Percentiles rank a stretch among this genome's conserved stretches.
Conservation (phyloP, 2,329 filamentous ascomycete species). For the Fusarium siculi region DNA sequence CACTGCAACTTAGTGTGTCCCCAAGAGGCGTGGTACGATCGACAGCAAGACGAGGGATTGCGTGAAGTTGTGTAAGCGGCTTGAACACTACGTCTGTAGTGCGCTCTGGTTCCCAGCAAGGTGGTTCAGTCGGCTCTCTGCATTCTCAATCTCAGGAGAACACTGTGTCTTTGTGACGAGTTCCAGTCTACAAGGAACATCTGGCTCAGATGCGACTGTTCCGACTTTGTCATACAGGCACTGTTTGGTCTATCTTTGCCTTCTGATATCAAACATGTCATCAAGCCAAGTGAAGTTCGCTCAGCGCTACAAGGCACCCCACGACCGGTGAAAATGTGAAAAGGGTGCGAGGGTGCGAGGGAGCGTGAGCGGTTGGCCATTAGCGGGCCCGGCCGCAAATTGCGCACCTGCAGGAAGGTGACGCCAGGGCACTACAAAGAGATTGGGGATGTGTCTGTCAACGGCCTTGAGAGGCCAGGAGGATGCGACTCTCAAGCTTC, state of each 20-base stretch:
- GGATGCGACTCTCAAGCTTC: conserved; percentile 3
- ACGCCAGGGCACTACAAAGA: conserved; percentile 29
- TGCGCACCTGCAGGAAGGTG: conserved; percentile 31
- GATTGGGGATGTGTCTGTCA: conserved; percentile 20
- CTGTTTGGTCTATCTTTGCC: not conserved
- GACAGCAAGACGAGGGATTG: conserved; percentile 28
- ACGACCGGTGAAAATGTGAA: conserved; percentile 16
- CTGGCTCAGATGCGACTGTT: not conserved
- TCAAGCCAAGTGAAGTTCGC: conserved; percentile 17
- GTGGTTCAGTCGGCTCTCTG: conserved; percentile 29
- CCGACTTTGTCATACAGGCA: not conserved
- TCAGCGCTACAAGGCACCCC: conserved; percentile 26
- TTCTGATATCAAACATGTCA: conserved; percentile 10
- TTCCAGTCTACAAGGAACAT: not conserved
- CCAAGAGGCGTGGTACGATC: conserved; percentile 35
- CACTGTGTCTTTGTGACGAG: conserved; percentile 11
- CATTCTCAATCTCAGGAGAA: conserved; percentile 18
- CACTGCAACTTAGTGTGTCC: conserved; percentile 22
- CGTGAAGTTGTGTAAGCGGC: conserved; percentile 40
- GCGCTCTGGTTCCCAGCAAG: conserved; percentile 29
- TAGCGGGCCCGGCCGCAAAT: conserved; percentile 38
- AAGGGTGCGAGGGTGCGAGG: conserved; percentile 23
- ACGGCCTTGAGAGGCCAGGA: conserved; percentile 14
- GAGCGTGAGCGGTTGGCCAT: conserved; percentile 14
- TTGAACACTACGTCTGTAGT: conserved; percentile 28